Evolutionary conservation across 2,329 filamentous ascomycete species (phyloP).

Genomic region (Penicillium aurantiogriseum): DNA sequence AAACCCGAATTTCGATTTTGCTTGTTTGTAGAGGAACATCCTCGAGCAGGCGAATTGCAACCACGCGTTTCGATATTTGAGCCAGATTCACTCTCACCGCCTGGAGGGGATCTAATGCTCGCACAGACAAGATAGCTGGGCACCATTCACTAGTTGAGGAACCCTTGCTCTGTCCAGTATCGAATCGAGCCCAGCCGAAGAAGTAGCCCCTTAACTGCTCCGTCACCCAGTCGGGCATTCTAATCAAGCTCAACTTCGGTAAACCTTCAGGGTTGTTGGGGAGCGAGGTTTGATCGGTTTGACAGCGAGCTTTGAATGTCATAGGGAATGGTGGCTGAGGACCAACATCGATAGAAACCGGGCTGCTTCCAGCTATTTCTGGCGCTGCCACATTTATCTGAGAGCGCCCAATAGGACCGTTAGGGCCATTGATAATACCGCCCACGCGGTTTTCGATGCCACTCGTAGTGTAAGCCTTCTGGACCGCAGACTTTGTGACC

Average conservation of each 20-base stretch:
- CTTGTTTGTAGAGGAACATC: slow-evolving; percentile 20
- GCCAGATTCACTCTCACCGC: slow-evolving; percentile 49
- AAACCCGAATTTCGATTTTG: slow-evolving; percentile 56
- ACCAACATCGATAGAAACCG: slow-evolving; percentile 27
- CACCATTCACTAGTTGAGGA: slow-evolving; percentile 52
- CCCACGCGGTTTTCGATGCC: slow-evolving; percentile 28
- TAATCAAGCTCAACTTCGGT: slow-evolving; percentile 56
- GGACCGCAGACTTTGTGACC: slow-evolving; percentile 32
- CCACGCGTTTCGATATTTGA: slow-evolving; percentile 51
- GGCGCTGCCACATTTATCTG: slow-evolving; percentile 28
- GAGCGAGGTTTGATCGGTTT: not conserved
- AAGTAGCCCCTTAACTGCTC: slow-evolving; percentile 61
- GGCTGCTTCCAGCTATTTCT: not conserved
- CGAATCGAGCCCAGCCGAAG: slow-evolving; percentile 60
- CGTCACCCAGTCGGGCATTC: slow-evolving; percentile 54
- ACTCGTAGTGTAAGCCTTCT: slow-evolving; percentile 34
- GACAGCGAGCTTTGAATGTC: slow-evolving; percentile 25
- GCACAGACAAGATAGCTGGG: slow-evolving; percentile 57
- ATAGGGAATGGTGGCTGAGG: slow-evolving; percentile 34
- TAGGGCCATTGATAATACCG: slow-evolving; percentile 39
- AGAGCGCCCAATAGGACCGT: slow-evolving; percentile 31
- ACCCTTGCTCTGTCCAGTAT: slow-evolving; percentile 31
- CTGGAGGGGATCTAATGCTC: slow-evolving; percentile 46
- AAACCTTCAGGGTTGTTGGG: slow-evolving; percentile 52
- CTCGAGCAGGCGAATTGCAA: slow-evolving; percentile 36